Conservation (phyloP, 306 rosid species). For the Dalbergia cochinchinensis region DNA sequence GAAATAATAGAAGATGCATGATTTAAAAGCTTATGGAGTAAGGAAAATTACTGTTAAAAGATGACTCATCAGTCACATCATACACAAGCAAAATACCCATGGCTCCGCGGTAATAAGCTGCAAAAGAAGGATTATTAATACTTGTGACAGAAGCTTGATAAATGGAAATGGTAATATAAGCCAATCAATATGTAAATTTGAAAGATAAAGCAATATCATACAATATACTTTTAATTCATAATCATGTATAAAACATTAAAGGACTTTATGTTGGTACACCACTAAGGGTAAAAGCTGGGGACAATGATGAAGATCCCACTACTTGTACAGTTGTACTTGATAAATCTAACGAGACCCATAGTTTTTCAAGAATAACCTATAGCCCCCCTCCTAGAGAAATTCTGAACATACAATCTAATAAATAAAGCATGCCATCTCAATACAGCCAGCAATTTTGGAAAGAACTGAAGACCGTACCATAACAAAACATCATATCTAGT, state of each 20-base stretch:
- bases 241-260: not conserved
- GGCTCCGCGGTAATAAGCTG: slow-evolving; percentile 92
- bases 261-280: not conserved
- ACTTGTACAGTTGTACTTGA: not conserved
- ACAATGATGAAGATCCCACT: not conserved
- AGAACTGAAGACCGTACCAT: not conserved
- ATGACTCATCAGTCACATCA: slow-evolving; percentile 86
- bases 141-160: not conserved
- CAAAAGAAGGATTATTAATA: slow-evolving; percentile 26
- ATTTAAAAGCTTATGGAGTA: slow-evolving; percentile 19
- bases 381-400: slow-evolving; percentile 7
- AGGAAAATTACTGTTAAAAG: slow-evolving; percentile 75
- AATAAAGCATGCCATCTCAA: not conserved
- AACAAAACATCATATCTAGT: not conserved
- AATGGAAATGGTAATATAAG: slow-evolving; percentile 17
- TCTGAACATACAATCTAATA: not conserved
- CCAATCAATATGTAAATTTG: not conserved
- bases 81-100: slow-evolving; percentile 91
- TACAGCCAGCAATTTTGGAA: slow-evolving; percentile 13
- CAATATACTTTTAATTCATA: slow-evolving; percentile 8
- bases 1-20: slow-evolving; percentile 14
- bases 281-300: not conserved
- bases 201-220: slow-evolving; percentile 25
- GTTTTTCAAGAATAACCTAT: not conserved
- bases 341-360: not conserved